phyloP scores from a whole-genome alignment of 345 rosid genomes.

The Rhodamnia argentea region DNA sequence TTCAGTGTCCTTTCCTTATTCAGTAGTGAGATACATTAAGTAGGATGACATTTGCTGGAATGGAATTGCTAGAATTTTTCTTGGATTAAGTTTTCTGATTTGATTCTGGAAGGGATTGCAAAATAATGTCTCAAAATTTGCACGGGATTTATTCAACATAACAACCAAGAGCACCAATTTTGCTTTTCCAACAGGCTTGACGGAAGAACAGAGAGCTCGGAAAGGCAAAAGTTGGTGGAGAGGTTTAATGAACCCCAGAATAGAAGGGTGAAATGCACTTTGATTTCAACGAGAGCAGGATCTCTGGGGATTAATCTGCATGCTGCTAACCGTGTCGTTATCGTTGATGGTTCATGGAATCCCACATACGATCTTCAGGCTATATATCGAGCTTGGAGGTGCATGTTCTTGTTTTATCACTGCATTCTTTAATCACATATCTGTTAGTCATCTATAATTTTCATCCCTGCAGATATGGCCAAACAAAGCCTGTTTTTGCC shows the following conservation, averaged over 20 bases:
- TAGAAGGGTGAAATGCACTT: slow-evolving; percentile 82
- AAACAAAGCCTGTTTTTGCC: slow-evolving; percentile 93
- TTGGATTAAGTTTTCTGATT: neutral
- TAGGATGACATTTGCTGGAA: neutral
- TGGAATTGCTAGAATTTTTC: neutral
- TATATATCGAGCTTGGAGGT: slow-evolving; percentile 99
- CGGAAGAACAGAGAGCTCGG: slow-evolving; percentile 96
- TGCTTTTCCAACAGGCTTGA: slow-evolving; percentile 49
- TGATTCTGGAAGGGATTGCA: neutral
- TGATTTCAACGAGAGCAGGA: slow-evolving; percentile 96
- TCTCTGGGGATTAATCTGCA: slow-evolving; percentile 96
- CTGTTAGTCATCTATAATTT: neutral
- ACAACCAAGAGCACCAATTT: neutral
- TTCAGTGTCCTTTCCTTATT: neutral
- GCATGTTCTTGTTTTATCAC: neutral
- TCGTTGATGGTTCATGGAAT: slow-evolving; percentile 99
- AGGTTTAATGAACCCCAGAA: slow-evolving; percentile 82
- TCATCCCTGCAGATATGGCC: slow-evolving; percentile 70
- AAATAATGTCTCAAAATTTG: neutral
- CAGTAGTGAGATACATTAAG: neutral
- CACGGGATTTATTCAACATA: neutral
- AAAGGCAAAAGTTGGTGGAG: slow-evolving; percentile 92
- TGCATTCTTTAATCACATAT: neutral
- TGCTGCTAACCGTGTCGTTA: slow-evolving; percentile 97
- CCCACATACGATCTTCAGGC: slow-evolving; percentile 99